phyloP scores from a whole-genome alignment of 768 basidiomycete species.

The Plicaturopsis crispa region DNA sequence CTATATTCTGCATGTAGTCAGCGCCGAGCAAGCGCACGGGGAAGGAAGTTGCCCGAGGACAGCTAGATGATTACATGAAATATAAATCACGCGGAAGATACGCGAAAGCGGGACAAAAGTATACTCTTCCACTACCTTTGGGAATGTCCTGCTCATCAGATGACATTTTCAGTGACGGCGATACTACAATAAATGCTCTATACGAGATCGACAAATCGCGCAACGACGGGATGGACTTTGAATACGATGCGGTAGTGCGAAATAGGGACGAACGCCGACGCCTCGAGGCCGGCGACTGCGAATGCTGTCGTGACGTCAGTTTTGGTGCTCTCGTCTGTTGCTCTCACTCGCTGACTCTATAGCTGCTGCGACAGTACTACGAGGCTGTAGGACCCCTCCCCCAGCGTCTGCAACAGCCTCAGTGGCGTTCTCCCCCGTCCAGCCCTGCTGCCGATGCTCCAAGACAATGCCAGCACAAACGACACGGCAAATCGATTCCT shows the following conservation, averaged over 20 bases:
- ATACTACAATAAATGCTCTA: slow-evolving; percentile 48
- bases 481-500: slow-evolving; percentile 10
- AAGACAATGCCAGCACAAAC: slow-evolving; percentile 22
- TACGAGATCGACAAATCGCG: slow-evolving; percentile 59
- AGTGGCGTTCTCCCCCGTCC: slow-evolving; percentile 62
- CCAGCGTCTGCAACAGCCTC: slow-evolving; percentile 51
- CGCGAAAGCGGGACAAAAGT: slow-evolving; percentile 28
- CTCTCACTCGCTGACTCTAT: slow-evolving; percentile 3
- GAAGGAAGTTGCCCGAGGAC: too few species aligned
- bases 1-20: background rate
- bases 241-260: slow-evolving; percentile 75
- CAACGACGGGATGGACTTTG: slow-evolving; percentile 61
- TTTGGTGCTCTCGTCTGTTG: background rate
- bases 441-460: too few species aligned
- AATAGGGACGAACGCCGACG: slow-evolving; percentile 51
- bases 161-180: slow-evolving; percentile 13
- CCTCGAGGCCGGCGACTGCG: slow-evolving; percentile 75
- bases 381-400: slow-evolving; percentile 69
- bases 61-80: slow-evolving; percentile 31
- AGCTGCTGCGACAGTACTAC: slow-evolving; percentile 66
- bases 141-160: background rate
- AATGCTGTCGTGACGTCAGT: slow-evolving; percentile 71
- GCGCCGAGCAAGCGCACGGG: too few species aligned
- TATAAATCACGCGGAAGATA: slow-evolving; percentile 60
- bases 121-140: slow-evolving; percentile 7